A percentile compares a stretch with the other conserved stretches of the same genome.
Evolutionary conservation across 2,329 filamentous ascomycete genomes (phyloP).

Genomic region (Colletotrichum graminicola): DNA sequence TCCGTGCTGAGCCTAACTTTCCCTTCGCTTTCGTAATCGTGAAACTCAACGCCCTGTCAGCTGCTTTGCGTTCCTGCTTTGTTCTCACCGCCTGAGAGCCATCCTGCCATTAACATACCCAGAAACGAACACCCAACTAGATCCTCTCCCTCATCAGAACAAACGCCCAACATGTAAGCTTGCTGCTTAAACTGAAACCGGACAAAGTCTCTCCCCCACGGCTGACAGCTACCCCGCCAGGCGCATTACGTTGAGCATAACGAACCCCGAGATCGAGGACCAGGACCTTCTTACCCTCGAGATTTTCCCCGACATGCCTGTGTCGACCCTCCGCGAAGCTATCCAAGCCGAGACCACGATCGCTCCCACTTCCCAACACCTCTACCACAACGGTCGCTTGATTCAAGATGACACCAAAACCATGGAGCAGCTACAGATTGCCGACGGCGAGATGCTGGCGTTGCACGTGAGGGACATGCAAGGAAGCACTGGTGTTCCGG

Average conservation of each 20-base stretch:
- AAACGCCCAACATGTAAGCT: slow-evolving; percentile 36
- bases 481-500: slow-evolving; percentile 58
- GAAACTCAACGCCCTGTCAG: slow-evolving; percentile 21
- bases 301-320: slow-evolving; percentile 83
- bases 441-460: slow-evolving; percentile 92
- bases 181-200: not conserved
- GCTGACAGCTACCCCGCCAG: slow-evolving; percentile 58
- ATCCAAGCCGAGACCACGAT: slow-evolving; percentile 87
- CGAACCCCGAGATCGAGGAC: slow-evolving; percentile 73
- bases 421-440: slow-evolving; percentile 82
- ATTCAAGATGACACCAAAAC: slow-evolving; percentile 82
- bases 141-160: not conserved
- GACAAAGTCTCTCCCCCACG: not conserved
- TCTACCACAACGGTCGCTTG: slow-evolving; percentile 90
- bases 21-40: slow-evolving; percentile 37
- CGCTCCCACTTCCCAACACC: slow-evolving; percentile 78
- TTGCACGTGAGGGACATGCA: slow-evolving; percentile 79
- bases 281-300: slow-evolving; percentile 85
- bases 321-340: slow-evolving; percentile 87
- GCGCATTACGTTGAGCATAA: slow-evolving; percentile 90
- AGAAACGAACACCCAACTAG: not conserved
- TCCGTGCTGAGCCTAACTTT: slow-evolving; percentile 31
- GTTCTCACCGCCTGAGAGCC: slow-evolving; percentile 3
- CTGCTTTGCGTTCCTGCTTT: not conserved
- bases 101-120: not conserved